Conservation (phyloP, 2,329 filamentous ascomycete genomes). For the Gliomastix tumulicola region DNA sequence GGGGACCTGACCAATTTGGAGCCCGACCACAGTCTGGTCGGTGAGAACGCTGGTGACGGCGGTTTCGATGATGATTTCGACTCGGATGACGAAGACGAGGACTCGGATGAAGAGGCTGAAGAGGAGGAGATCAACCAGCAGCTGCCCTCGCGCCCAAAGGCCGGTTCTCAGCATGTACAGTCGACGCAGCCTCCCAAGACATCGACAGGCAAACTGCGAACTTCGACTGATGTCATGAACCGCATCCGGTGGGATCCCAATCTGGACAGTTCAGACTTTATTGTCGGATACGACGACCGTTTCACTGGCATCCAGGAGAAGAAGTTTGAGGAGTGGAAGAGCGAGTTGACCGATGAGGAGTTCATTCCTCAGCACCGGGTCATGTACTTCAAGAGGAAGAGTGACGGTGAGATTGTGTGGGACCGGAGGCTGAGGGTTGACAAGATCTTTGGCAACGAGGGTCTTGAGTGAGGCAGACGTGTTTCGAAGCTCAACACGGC, state of each 20-base stretch:
- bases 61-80: slow-evolving; percentile 34
- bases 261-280: slow-evolving; percentile 42
- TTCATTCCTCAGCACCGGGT: slow-evolving; percentile 61
- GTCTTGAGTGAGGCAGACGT: slow-evolving; percentile 14
- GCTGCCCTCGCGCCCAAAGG: slow-evolving; percentile 2
- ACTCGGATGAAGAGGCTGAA: slow-evolving; percentile 20
- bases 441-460: slow-evolving; percentile 50
- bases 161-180: too few relatives aligned
- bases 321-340: slow-evolving; percentile 48
- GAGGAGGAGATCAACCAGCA: slow-evolving; percentile 4
- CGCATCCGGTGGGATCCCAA: slow-evolving; percentile 53
- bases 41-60: slow-evolving; percentile 29
- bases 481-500: too few relatives aligned
- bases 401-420: slow-evolving; percentile 47
- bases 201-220: slow-evolving; percentile 41
- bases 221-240: slow-evolving; percentile 51
- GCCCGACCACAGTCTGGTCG: slow-evolving; percentile 42
- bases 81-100: slow-evolving; percentile 26
- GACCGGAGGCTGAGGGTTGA: slow-evolving; percentile 46
- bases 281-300: slow-evolving; percentile 56
- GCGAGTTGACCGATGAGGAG: slow-evolving; percentile 56
- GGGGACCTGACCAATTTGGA: slow-evolving; percentile 31
- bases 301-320: slow-evolving; percentile 49
- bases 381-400: slow-evolving; percentile 50
- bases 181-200: slow-evolving; percentile 14